Percentiles rank a stretch among this genome's conserved stretches.
Evolutionary conservation across 2,329 filamentous ascomycete species (phyloP).

Genomic region (Ophiostoma quercus): DNA sequence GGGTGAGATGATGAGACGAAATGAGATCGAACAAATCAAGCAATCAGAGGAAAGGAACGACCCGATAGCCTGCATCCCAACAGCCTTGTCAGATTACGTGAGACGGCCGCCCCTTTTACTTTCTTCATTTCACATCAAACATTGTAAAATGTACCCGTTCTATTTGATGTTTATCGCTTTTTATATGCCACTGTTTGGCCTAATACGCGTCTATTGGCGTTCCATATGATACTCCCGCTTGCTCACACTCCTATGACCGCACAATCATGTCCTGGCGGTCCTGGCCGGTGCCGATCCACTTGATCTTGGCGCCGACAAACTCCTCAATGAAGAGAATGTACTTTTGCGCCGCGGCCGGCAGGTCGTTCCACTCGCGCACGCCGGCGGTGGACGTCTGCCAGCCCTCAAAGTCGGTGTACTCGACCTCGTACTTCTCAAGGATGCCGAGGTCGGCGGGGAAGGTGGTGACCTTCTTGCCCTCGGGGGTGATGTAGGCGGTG

Average conservation of each 20-base stretch:
- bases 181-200: not conserved
- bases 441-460: slow-evolving; percentile 58
- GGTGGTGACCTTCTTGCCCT: slow-evolving; percentile 47
- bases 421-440: slow-evolving; percentile 56
- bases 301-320: slow-evolving; percentile 57
- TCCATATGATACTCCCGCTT: not conserved
- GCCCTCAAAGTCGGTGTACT: slow-evolving; percentile 63
- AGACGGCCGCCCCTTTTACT: not conserved
- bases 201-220: not conserved
- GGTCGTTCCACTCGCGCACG: slow-evolving; percentile 54
- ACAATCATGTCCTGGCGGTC: slow-evolving; percentile 59
- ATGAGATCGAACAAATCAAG: not conserved
- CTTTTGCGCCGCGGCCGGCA: slow-evolving; percentile 58
- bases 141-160: not conserved
- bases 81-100: slow-evolving; percentile 5
- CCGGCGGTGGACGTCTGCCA: slow-evolving; percentile 63
- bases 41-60: not conserved
- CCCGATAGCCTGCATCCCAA: not conserved
- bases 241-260: slow-evolving; percentile 7
- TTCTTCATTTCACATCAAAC: not conserved
- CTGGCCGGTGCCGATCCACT: slow-evolving; percentile 63
- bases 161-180: slow-evolving; percentile 1
- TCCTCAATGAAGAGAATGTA: slow-evolving; percentile 64
- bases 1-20: not conserved
- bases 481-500: slow-evolving; percentile 58